These are phyloP conservation scores for Alternaria infectoria DNA, from an alignment of 2,329 filamentous ascomycete genomes.

Conservation along the genomic window DNA sequence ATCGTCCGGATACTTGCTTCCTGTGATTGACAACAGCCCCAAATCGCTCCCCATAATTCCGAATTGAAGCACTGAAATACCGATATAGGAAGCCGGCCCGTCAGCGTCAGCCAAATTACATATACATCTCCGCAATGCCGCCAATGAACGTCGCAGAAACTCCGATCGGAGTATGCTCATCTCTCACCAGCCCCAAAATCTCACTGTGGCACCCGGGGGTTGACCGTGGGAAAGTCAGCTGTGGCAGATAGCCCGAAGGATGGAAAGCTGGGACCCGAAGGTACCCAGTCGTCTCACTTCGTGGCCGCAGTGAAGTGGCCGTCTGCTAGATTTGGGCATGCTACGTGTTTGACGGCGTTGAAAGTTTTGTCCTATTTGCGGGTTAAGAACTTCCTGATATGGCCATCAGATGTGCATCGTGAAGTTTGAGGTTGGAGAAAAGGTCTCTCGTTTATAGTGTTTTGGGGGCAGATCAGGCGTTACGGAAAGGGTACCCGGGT, in stretches of 20 bases:
- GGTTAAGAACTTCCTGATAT: not conserved
- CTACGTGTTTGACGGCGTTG: not conserved
- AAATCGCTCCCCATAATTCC: not conserved
- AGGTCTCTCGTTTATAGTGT: not conserved
- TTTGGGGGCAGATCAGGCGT: not conserved
- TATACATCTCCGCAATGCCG: not conserved
- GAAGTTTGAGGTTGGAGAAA: not conserved
- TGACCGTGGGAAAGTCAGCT: not conserved
- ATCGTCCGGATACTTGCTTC: not conserved
- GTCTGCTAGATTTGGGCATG: not conserved
- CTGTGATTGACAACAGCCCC: not conserved
- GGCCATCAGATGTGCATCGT: not conserved
- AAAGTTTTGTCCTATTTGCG: not conserved
- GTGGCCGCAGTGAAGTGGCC: not conserved
- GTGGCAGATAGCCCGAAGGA: not conserved
- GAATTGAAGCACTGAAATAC: not conserved
- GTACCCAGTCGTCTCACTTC: not conserved
- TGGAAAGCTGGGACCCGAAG: not conserved
- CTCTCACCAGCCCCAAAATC: not conserved
- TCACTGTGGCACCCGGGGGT: not conserved
- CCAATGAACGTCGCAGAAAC: conserved; percentile 8
- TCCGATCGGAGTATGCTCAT: not conserved
- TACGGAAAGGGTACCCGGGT: not conserved
- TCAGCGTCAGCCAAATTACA: conserved; percentile 10
- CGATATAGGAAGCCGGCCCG: conserved; percentile 10